Conservation (phyloP, 2,329 filamentous ascomycete genomes). For the Nemania serpens region DNA sequence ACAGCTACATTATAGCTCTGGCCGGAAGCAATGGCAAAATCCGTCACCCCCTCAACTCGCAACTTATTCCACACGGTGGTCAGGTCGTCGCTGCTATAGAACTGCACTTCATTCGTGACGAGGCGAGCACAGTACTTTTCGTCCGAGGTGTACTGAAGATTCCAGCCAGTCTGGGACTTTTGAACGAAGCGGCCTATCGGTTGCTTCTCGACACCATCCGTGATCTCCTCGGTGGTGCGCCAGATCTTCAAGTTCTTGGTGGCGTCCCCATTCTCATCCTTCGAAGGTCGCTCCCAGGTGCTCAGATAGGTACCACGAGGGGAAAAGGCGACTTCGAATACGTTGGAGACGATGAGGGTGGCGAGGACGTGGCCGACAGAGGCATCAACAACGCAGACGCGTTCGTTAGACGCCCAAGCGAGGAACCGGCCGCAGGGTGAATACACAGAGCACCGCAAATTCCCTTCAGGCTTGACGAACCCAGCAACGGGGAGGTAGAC, state of each 20-base stretch:
- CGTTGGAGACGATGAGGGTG: constrained; percentile 76
- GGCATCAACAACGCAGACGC: constrained; percentile 83
- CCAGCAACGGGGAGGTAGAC: constrained; percentile 83
- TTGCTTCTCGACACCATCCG: constrained; percentile 67
- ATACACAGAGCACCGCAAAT: constrained; percentile 92
- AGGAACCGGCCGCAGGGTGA: constrained; percentile 96
- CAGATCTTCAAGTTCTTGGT: constrained; percentile 97
- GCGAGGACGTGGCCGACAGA: constrained; percentile 75
- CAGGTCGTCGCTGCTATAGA: constrained; percentile 88
- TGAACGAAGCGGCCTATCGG: constrained; percentile 91
- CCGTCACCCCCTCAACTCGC: constrained; percentile 83
- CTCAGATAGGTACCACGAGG: constrained; percentile 90
- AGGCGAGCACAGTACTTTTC: constrained; percentile 91
- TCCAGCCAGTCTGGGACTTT: constrained; percentile 95
- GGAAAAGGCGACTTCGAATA: constrained; percentile 95
- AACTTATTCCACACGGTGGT: constrained; percentile 93
- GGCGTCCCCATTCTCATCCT: constrained; percentile 92
- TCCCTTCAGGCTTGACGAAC: constrained; percentile 87
- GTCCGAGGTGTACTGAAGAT: constrained; percentile 93
- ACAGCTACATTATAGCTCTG: constrained; percentile 91
- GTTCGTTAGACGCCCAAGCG: constrained; percentile 88
- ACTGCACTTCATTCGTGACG: constrained; percentile 97
- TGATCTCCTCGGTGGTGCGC: constrained; percentile 75
- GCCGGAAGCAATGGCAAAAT: constrained; percentile 89
- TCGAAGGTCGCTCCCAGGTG: constrained; percentile 92